Evolutionary conservation across 208 protist genomes (phyloP), one percentile per base, ranked within the genome.

Genomic region (Leishmania major): DNA sequence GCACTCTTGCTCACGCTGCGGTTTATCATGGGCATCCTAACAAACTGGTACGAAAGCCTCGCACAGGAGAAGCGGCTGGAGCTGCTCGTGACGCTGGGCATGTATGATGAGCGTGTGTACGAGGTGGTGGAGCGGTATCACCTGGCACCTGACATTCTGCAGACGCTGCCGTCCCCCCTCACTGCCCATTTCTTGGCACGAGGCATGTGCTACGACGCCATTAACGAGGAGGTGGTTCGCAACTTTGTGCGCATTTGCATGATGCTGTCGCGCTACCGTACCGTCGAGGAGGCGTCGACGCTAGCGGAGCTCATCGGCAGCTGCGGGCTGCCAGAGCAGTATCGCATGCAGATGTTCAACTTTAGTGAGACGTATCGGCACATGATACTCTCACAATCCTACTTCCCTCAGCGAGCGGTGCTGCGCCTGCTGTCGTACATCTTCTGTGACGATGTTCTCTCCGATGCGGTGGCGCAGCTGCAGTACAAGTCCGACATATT

Each of bases 81-180:
- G 57, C 62, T 86, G 11, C 87, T 98, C 3, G 79, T 97, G 75
- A 85, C 75, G 25, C 72, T 95, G 22, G 93, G 88, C 35, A 84
- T 95, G 81, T 98, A 96, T 74, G 95, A 98, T 80, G 95, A 98
- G 82, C 93, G 95, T 7, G 93, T 98, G 22, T 98, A 98, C 81
- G 93, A 96, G 57, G 92, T 98, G 43, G 91, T 97, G 31, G 92
- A 92, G 62, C 89, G 92, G 28, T 84, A 96, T 84, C 76, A 89
- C n/a, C 83, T 97, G 40, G 83, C 85, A 5, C 82, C 84, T 5
- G 84, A 87, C 6, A 88, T 96, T 76, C 66, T 96, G 7, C 85
- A 84, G 55, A 81, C 86, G 60, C 84, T 96, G 45, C 95, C 95
- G 31, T 90, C 90, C 0, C 89, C 93, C 15, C 80, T 87, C 25